These are phyloP conservation scores for Tetrapisispora pingtungensis DNA, from an alignment of 805 yeast species.

Conservation along the genomic window DNA sequence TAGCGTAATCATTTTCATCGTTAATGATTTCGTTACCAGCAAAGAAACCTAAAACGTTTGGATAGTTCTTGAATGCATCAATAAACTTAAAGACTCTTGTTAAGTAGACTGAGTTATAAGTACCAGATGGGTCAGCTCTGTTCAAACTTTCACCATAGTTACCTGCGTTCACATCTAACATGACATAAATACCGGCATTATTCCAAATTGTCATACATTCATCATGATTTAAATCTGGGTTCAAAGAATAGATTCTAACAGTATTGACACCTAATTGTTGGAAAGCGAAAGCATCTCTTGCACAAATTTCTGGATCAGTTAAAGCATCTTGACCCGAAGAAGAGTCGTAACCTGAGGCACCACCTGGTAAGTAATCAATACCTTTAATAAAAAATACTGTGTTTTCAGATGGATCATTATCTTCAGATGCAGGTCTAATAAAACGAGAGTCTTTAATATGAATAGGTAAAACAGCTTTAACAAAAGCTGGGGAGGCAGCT, in stretches of 20 bases:
- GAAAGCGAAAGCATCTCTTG: slow-evolving; percentile 69
- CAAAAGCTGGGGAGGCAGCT: slow-evolving; percentile 12
- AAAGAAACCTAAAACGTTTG: slow-evolving; percentile 79
- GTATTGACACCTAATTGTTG: slow-evolving; percentile 80
- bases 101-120: slow-evolving; percentile 63
- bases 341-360: slow-evolving; percentile 48
- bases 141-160: slow-evolving; percentile 53
- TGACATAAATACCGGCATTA: slow-evolving; percentile 82
- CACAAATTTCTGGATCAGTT: slow-evolving; percentile 58
- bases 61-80: slow-evolving; percentile 73
- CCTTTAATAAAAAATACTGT: slow-evolving; percentile 74
- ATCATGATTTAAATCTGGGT: slow-evolving; percentile 80
- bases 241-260: slow-evolving; percentile 69
- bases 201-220: slow-evolving; percentile 85
- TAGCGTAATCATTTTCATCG: slow-evolving; percentile 53
- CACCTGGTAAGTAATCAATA: slow-evolving; percentile 90
- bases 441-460: slow-evolving; percentile 47
- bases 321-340: slow-evolving; percentile 48
- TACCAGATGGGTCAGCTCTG: slow-evolving; percentile 57
- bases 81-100: slow-evolving; percentile 75
- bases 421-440: slow-evolving; percentile 40
- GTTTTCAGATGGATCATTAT: slow-evolving; percentile 30
- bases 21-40: slow-evolving; percentile 90
- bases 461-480: slow-evolving; percentile 46
- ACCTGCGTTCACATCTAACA: slow-evolving; percentile 80